These are phyloP conservation scores for Chytridiales sp. DNA, from an alignment of 371 early-diverging fungal species.

Conservation along the genomic window DNA sequence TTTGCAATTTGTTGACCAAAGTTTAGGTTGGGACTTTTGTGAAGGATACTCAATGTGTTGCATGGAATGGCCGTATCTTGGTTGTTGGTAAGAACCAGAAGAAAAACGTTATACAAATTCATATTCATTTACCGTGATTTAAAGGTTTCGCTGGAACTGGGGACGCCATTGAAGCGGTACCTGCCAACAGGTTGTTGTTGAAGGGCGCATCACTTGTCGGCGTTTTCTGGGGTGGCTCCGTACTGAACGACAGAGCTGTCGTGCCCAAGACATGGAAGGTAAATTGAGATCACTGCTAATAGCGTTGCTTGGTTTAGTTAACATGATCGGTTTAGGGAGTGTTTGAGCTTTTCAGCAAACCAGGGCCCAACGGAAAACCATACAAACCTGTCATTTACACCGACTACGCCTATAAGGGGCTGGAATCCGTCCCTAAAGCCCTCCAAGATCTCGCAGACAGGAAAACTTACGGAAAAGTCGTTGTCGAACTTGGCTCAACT, in stretches of 20 bases:
- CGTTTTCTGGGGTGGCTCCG: conserved; percentile 79
- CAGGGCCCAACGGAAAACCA: conserved; percentile 28
- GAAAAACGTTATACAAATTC: no score
- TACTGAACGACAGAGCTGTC: conserved; percentile 50
- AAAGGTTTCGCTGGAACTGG: conserved; percentile 65
- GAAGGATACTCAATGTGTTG: conserved; percentile 62
- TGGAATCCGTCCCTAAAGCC: conserved; percentile 67
- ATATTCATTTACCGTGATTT: not conserved
- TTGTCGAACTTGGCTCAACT: conserved; percentile 47
- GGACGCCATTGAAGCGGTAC: conserved; percentile 77
- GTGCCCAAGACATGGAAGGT: conserved; percentile 63
- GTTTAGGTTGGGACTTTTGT: conserved; percentile 28
- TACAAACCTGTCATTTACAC: conserved; percentile 69
- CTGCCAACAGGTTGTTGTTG: conserved; percentile 76
- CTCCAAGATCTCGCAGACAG: conserved; percentile 69
- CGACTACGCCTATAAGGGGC: conserved; percentile 59
- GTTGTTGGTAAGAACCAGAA: conserved; percentile 76
- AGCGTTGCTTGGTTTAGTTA: not conserved
- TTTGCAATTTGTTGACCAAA: not conserved
- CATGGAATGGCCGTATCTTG: conserved; percentile 82
- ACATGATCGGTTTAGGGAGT: conserved; percentile 30
- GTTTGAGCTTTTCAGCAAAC: conserved; percentile 63
- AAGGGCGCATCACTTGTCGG: conserved; percentile 65
- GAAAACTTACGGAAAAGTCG: conserved; percentile 79
- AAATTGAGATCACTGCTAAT: not conserved